A percentile compares a stretch with the other conserved stretches of the same genome.
Evolutionary conservation across 176 grass and related monocot genomes (phyloP).

Genomic region (Areca catechu): DNA sequence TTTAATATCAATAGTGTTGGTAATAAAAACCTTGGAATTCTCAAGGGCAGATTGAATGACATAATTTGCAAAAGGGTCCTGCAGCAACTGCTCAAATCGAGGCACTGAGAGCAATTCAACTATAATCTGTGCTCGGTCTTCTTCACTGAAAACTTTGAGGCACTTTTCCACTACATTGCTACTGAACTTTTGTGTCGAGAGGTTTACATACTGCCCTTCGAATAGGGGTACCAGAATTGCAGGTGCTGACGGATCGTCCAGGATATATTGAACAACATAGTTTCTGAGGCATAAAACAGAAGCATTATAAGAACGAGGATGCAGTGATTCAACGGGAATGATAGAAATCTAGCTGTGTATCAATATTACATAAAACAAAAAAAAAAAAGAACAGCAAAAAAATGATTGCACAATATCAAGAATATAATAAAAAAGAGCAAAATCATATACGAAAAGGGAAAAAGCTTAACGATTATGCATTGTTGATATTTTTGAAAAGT

Average conservation of each 20-base stretch:
- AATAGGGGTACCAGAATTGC: slow-evolving; percentile 20
- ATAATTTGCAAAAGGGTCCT: slow-evolving; percentile 44
- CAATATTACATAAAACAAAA: too few relatives aligned
- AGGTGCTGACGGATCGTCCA: slow-evolving; percentile 5
- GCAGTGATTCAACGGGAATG: too few relatives aligned
- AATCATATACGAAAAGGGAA: too few relatives aligned
- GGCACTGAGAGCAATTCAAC: slow-evolving; percentile 27
- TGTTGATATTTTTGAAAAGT: too few relatives aligned
- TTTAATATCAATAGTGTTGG: too few relatives aligned
- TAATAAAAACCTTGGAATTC: slow-evolving; percentile 17
- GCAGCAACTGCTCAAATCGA: slow-evolving; percentile 33
- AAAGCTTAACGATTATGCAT: too few relatives aligned
- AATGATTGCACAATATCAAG: too few relatives aligned
- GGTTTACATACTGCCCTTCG: slow-evolving; percentile 25
- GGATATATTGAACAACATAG: slow-evolving; percentile 43
- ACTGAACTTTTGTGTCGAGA: slow-evolving; percentile 38
- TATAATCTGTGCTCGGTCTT: slow-evolving; percentile 2
- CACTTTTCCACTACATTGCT: slow-evolving; percentile 58
- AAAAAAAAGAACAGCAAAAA: too few relatives aligned
- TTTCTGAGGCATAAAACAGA: slow-evolving; percentile 22
- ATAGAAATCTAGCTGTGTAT: too few relatives aligned
- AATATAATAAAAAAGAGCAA: too few relatives aligned
- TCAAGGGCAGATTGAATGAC: slow-evolving; percentile 32
- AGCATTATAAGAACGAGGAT: background rate
- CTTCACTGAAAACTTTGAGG: slow-evolving; percentile 17